These are phyloP conservation scores for Rhodotorula mucilaginosa DNA, from an alignment of 1,284 basidiomycete species.

Conservation along the genomic window DNA sequence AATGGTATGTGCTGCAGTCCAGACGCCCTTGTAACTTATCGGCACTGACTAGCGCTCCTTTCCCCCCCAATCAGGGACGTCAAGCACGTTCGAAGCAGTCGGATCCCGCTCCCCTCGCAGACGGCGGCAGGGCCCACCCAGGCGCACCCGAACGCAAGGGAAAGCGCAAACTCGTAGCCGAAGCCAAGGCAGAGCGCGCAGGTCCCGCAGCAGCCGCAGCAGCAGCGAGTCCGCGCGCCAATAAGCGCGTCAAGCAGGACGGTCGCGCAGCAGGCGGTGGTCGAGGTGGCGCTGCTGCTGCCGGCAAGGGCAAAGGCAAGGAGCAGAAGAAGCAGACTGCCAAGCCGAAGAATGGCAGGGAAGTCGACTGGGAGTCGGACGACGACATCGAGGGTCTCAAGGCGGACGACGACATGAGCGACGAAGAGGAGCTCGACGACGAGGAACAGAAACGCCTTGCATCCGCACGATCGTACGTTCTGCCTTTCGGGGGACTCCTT, in stretches of 20 bases:
- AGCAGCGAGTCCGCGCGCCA: not conserved
- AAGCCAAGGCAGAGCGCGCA: slow-evolving; percentile 22
- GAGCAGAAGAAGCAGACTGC: not conserved
- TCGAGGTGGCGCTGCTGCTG: not conserved
- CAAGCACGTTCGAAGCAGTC: slow-evolving; percentile 36
- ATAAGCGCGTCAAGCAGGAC: not conserved
- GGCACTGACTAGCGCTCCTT: not conserved
- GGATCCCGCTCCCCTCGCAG: slow-evolving; percentile 31
- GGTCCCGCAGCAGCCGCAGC: not conserved
- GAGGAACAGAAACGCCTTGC: slow-evolving; percentile 36
- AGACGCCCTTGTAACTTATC: not conserved
- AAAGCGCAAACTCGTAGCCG: slow-evolving; percentile 35
- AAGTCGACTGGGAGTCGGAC: slow-evolving; percentile 28
- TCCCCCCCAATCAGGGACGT: slow-evolving; percentile 22
- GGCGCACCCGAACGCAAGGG: slow-evolving; percentile 30
- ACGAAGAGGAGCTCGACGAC: slow-evolving; percentile 20
- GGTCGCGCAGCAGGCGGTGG: not conserved
- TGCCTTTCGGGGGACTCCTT: not conserved
- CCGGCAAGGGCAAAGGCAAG: not conserved
- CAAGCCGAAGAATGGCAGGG: slow-evolving; percentile 15
- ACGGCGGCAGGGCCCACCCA: slow-evolving; percentile 28
- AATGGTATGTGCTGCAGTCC: not conserved
- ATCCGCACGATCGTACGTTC: slow-evolving; percentile 39
- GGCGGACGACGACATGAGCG: slow-evolving; percentile 27
- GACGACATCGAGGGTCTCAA: slow-evolving; percentile 34